Evolutionary conservation across 2,329 filamentous ascomycete genomes (phyloP), one percentile per base, ranked within the genome.

Genomic region (Aspergillus ustus): DNA sequence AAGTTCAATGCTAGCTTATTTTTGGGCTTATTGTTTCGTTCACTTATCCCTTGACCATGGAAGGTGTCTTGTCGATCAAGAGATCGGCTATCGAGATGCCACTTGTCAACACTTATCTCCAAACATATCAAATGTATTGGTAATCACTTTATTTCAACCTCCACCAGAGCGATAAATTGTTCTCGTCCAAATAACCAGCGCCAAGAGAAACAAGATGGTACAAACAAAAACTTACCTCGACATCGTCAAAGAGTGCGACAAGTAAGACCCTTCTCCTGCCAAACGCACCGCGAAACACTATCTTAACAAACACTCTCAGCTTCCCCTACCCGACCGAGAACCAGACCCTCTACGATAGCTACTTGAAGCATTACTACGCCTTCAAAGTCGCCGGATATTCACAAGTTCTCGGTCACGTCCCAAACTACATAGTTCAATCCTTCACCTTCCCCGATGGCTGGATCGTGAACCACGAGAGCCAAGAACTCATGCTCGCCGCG

Each of bases 351-450:
- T 37, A 46, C 11, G 28, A 9, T 3, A 13, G 4, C 3, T 7
- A 13, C 17, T 19, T 40, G 28, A 2, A 51, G 25, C 3, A 43
- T 20, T 53, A 6, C 51, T 61, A 62, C 31, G 40, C 56, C 17
- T 64, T 64, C 44, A 29, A 20, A 7, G 52, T 62, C 17, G n/a
- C 25, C 13, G 52, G 44, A 8, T 62, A 49, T n/a, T 3, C 9
- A 13, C 1, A 13, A 1, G 43, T 34, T 1, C 49, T 64, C 2
- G 62, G 62, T 11, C 52, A 64, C 44, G 51, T 64, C 19, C 48
- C 50, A 9, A 25, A 45, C 2, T 3, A 19, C 11, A 43, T 60
- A 11, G 52, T 64, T 8, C 15, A 25, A 0, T 34, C 48, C 13
- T 46, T 62, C 13, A 15, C 37, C 1, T 53, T 43, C 3, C 17